Evolutionary conservation across 176 grass and related monocot species (phyloP), one percentile per base, ranked within the genome.

Genomic region (Ensete ventricosum): DNA sequence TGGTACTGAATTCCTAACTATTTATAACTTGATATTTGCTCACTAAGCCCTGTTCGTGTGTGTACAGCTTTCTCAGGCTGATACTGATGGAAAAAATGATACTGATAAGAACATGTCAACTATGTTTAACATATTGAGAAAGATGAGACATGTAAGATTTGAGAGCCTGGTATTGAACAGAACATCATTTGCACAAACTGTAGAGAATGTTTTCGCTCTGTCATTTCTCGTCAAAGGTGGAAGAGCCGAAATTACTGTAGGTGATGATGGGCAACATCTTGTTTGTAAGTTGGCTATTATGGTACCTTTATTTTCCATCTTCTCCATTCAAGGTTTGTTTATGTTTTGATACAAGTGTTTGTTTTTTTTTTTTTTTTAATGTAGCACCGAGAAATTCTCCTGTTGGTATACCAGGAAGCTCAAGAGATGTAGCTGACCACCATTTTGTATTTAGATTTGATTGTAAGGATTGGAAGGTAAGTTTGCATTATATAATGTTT

Each of bases 211-310:
- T 65, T 97, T 97, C 81, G 85, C 90, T 0, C 53, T 98, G 43
- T 98, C 94, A 72, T 98, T 98, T 80, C 54, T 98, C 50, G 94
- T 98, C 51, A 98, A 98, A 86, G 90, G 89, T 89, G 94, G 94
- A 21, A 84, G 94, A 43, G 90, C 88, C 20, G 88, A 88, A 88
- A 89, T 98, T 72, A 81, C 77, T 13, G 54, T 91, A 62, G 80
- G 89, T 82, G 82, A 76, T 34, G 74, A 50, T 2, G 85, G 85
- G 11, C 90, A 86, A 76, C 93, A 97, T 79, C 67, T 91, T 79
- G 78, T 93, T 52, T 81, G 94, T 97, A 93, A 89, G 90, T 73
- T 73, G 21, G 26, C 27, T 77, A 6, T 69, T 23, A 10, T 24
- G 29, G 74, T 77, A 11, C 24, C 51, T 9, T 67, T 14, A 4